Conservation (phyloP, 192 early-diverging fungal genomes). For the Backusella tarrabulga region DNA sequence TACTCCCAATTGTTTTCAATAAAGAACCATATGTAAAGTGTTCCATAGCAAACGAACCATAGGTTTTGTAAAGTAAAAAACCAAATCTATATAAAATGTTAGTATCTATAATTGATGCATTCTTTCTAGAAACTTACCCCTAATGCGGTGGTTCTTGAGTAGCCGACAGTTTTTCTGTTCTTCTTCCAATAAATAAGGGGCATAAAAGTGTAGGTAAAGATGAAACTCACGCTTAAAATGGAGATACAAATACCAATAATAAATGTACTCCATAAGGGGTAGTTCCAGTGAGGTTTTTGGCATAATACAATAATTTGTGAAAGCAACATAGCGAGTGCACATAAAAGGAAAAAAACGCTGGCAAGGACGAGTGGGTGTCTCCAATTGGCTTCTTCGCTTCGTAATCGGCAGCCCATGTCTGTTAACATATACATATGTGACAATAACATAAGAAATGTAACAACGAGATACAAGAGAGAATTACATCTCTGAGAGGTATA, state of each 20-base stretch:
- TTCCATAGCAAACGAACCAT: background rate
- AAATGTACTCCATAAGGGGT: background rate
- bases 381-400: background rate
- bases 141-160: constrained; percentile 13
- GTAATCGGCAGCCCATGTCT: constrained; percentile 2
- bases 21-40: constrained; percentile 19
- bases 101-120: background rate
- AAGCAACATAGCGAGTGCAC: background rate
- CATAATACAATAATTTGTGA: background rate
- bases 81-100: constrained; percentile 3
- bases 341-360: background rate
- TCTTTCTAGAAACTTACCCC: background rate
- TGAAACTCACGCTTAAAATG: background rate
- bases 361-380: background rate
- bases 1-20: background rate
- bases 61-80: background rate
- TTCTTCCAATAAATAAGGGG: constrained; percentile 12
- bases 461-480: background rate
- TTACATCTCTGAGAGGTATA: background rate
- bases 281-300: background rate
- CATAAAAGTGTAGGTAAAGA: constrained; percentile 16
- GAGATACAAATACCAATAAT: background rate
- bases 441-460: constrained; percentile 6
- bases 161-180: background rate
- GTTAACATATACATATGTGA: constrained; percentile 8